A percentile compares a stretch with the other conserved stretches of the same genome.
phyloP scores from a whole-genome alignment of 2,329 filamentous ascomycete species.

The Beauveria sp. region DNA sequence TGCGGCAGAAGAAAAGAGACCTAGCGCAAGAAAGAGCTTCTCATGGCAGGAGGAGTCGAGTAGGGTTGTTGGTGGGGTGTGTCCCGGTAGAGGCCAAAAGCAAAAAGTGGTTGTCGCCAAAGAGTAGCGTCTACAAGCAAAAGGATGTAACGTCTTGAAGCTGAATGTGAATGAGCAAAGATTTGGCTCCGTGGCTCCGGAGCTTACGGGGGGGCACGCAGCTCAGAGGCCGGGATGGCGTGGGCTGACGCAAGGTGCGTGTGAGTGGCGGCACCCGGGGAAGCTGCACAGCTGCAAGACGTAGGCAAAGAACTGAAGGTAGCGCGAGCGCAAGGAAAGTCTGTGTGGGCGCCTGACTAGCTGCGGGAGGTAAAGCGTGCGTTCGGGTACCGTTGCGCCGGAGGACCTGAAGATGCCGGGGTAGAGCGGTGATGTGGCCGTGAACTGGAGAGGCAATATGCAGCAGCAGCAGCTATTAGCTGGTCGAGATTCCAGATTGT shows the following conservation, averaged over 20 bases:
- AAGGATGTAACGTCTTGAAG: neutral
- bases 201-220: neutral
- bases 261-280: conserved; percentile 6
- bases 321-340: neutral
- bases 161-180: neutral
- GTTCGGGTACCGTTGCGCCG: conserved; percentile 3
- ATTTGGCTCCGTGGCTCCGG: neutral
- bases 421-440: conserved; percentile 1
- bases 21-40: neutral
- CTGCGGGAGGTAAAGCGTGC: neutral
- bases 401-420: neutral
- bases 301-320: neutral
- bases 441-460: neutral
- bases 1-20: neutral
- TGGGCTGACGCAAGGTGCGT: conserved; percentile 7
- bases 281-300: neutral
- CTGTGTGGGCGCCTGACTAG: neutral
- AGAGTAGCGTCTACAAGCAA: neutral
- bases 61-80: conserved; percentile 6
- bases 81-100: neutral
- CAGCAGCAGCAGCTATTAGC: neutral
- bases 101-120: neutral
- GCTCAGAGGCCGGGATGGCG: conserved; percentile 1
- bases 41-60: conserved; percentile 7
- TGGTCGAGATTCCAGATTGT: neutral